Evolutionary conservation across 306 rosid species (phyloP), one percentile per base, ranked within the genome.

Genomic region (Cucumis melo): DNA sequence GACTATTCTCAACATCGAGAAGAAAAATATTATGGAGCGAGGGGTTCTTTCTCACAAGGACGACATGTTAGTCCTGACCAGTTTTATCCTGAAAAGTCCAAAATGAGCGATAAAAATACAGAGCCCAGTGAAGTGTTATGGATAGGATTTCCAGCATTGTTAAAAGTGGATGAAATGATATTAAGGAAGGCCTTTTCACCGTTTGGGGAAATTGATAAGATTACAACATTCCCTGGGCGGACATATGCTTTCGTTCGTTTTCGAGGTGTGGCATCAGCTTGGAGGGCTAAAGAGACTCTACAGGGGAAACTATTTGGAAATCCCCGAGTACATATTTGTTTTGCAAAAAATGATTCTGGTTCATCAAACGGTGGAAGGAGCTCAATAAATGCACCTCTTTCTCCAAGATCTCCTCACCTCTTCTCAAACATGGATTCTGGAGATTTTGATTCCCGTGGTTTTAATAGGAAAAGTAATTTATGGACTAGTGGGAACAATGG

Each of bases 101-200:
- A 86, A 83, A 41, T 51, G 74, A 85, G 75, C 62, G 96, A 90
- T 82, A 94, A 89, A 87, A 86, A 80, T 72, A 71, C 91, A 58
- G 99, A 92, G 79, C 98, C 99, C 76, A 92, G 99, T 85, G 89
- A 89, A 71, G 97, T 94, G 75, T 82, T 94, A 83, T 94, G 99
- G 99, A 85, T 94, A 81, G 99, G 99, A 70, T 94, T 94, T 80
- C 99, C 99, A 14, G 88, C 96, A 77, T 86, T 72, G 78, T 78
- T 94, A 79, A 90, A 88, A 82, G 98, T 94, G 79, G 98, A 94
- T 66, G 97, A 94, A 80, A 78, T 80, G 61, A 82, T 85, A 75
- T 82, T 90, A 79, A 83, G 92, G 83, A 90, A 87, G 80, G 87
- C 93, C 42, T 94, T 94, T 86, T 84, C 95, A 78, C 98, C 96